phyloP scores from a whole-genome alignment of 2,329 filamentous ascomycete genomes.

The Diaporthe vaccinii region DNA sequence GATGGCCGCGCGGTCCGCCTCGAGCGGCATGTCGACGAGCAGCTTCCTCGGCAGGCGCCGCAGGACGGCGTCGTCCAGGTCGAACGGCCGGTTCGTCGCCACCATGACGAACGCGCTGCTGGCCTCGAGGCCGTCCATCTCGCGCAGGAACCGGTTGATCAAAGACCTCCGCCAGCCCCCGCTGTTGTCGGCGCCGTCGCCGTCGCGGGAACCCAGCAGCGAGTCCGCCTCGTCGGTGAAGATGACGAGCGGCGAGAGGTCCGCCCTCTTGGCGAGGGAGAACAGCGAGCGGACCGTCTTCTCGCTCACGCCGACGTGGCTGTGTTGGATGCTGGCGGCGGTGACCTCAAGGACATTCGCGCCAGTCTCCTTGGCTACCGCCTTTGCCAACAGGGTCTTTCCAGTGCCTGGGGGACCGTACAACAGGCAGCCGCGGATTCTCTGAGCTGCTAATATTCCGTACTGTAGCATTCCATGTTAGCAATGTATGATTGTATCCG shows the following conservation, averaged over 20 bases:
- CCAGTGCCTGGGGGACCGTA: too few relatives aligned
- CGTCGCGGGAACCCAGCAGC: background rate
- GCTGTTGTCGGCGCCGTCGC: background rate
- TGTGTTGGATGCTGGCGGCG: too few relatives aligned
- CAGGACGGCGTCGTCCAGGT: background rate
- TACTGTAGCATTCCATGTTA: too few relatives aligned
- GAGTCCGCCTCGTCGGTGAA: background rate
- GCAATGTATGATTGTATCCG: too few relatives aligned
- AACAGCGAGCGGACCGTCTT: background rate
- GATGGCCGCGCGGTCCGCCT: background rate
- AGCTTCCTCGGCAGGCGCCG: background rate
- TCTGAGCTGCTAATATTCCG: too few relatives aligned
- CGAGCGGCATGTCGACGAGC: background rate
- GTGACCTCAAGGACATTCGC: too few relatives aligned
- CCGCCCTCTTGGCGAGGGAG: background rate
- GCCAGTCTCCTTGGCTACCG: too few relatives aligned
- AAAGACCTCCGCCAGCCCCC: background rate
- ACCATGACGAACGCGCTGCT: background rate
- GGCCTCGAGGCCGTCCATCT: background rate
- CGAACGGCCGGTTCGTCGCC: background rate
- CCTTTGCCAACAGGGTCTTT: too few relatives aligned
- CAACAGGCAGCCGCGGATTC: too few relatives aligned
- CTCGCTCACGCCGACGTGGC: background rate
- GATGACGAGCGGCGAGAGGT: background rate
- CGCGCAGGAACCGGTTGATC: background rate